Percentiles rank a stretch among this genome's conserved stretches.
phyloP scores from a whole-genome alignment of 192 early-diverging fungal species.

The Linnemannia schmuckeri region DNA sequence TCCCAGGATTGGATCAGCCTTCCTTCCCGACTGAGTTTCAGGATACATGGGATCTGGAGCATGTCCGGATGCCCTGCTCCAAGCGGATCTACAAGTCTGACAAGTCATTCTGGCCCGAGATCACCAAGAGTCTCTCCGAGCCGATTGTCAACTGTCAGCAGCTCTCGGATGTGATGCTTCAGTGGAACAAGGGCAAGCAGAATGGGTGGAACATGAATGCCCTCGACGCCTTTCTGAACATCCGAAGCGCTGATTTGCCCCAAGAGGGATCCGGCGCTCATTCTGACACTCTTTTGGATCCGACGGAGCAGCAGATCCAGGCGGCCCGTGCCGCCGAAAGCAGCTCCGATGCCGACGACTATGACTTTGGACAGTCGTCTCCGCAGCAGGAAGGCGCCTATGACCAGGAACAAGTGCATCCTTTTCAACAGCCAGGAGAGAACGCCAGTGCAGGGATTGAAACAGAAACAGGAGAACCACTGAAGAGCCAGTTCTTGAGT shows the following conservation, averaged over 20 bases:
- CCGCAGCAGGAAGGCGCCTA: background rate
- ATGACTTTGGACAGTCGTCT: background rate
- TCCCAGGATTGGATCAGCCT: conserved; percentile 37
- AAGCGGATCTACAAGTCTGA: conserved; percentile 28
- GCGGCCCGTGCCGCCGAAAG: background rate
- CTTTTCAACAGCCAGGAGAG: background rate
- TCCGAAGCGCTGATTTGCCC: background rate
- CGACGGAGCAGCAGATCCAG: background rate
- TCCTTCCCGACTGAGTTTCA: conserved; percentile 35
- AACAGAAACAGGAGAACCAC: background rate
- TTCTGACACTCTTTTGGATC: conserved; percentile 10
- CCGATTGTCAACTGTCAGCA: conserved; percentile 28
- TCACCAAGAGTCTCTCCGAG: conserved; percentile 22
- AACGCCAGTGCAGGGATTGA: background rate
- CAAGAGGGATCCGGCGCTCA: background rate
- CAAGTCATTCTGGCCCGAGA: conserved; percentile 39
- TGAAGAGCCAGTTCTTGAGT: conserved; percentile 47
- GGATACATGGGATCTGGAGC: conserved; percentile 39
- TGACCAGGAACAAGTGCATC: background rate
- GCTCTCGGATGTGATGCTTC: conserved; percentile 34
- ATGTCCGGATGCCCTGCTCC: conserved; percentile 47
- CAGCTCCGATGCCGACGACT: conserved; percentile 17
- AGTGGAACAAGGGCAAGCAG: conserved; percentile 40
- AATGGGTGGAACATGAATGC: conserved; percentile 45
- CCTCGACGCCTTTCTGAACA: conserved; percentile 42